These are phyloP conservation scores for Vitellaria paradoxa DNA, from an alignment of 179 eudicot species.

Conservation along the genomic window DNA sequence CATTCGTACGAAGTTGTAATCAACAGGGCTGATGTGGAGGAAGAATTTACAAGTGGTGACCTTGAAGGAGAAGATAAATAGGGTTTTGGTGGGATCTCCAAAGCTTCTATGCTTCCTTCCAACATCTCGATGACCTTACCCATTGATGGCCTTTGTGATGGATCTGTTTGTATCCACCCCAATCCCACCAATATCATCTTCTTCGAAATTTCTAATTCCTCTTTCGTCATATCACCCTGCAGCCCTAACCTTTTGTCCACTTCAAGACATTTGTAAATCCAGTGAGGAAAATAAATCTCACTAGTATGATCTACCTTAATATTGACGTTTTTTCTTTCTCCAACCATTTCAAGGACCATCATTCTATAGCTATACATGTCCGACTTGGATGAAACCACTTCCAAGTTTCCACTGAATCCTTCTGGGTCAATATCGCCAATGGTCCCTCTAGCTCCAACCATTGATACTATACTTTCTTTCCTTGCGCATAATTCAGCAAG, in stretches of 20 bases:
- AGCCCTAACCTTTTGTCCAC: neutral
- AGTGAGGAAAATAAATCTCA: conserved; percentile 21
- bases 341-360: conserved; percentile 35
- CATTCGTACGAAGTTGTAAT: no score
- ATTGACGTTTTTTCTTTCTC: conserved; percentile 20
- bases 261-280: conserved; percentile 20
- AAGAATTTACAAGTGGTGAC: neutral
- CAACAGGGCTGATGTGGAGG: neutral
- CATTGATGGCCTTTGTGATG: conserved; percentile 18
- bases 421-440: conserved; percentile 32
- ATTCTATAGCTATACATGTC: conserved; percentile 35
- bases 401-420: conserved; percentile 24
- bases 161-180: conserved; percentile 26
- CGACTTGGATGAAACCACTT: conserved; percentile 26
- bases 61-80: conserved; percentile 14
- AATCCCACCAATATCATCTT: conserved; percentile 24
- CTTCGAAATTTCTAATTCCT: conserved; percentile 10
- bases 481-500: conserved; percentile 25
- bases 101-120: conserved; percentile 18
- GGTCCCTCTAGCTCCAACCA: conserved; percentile 28
- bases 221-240: neutral
- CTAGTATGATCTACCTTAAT: neutral
- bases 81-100: conserved; percentile 20
- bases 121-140: conserved; percentile 22
- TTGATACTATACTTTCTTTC: conserved; percentile 23